Percentiles rank a stretch among this genome's conserved stretches.
Evolutionary conservation across 768 basidiomycete genomes (phyloP).

Genomic region (Gloeostereum incarnatum): DNA sequence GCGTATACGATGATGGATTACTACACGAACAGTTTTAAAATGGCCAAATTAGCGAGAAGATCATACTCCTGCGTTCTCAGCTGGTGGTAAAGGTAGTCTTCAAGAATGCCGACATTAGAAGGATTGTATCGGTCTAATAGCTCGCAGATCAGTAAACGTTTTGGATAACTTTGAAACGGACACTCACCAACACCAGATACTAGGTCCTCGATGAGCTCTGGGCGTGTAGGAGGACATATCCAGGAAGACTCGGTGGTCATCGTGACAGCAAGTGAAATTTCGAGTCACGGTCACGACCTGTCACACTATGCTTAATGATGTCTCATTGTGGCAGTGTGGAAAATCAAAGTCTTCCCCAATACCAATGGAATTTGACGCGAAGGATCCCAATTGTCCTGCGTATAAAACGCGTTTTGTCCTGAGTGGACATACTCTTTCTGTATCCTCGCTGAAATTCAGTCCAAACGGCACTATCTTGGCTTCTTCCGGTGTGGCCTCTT

Average conservation of each 20-base stretch:
- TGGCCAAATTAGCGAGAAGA: slow-evolving; percentile 89
- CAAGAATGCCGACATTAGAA: slow-evolving; percentile 84
- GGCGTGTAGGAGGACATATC: slow-evolving; percentile 68
- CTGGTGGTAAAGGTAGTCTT: slow-evolving; percentile 95
- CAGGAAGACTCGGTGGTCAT: slow-evolving; percentile 47
- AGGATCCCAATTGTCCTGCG: no score
- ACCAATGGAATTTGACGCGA: background rate
- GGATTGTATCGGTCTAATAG: slow-evolving; percentile 91
- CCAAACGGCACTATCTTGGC: slow-evolving; percentile 76
- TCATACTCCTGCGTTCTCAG: slow-evolving; percentile 89
- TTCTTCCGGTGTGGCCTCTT: slow-evolving; percentile 68
- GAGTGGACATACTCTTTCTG: slow-evolving; percentile 73
- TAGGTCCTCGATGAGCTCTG: slow-evolving; percentile 83
- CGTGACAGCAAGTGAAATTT: background rate
- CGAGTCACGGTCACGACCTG: no score
- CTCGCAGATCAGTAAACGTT: slow-evolving; percentile 2
- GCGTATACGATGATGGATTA: background rate
- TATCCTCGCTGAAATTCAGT: slow-evolving; percentile 86
- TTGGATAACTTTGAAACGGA: background rate
- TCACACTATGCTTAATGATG: no score
- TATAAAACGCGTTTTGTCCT: slow-evolving; percentile 57
- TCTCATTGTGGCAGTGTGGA: no score
- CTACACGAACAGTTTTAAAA: slow-evolving; percentile 71
- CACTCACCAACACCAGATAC: slow-evolving; percentile 82
- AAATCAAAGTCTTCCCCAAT: no score